These are phyloP conservation scores for Pleurotus giganteus DNA, from an alignment of 768 basidiomycete genomes.

Conservation along the genomic window DNA sequence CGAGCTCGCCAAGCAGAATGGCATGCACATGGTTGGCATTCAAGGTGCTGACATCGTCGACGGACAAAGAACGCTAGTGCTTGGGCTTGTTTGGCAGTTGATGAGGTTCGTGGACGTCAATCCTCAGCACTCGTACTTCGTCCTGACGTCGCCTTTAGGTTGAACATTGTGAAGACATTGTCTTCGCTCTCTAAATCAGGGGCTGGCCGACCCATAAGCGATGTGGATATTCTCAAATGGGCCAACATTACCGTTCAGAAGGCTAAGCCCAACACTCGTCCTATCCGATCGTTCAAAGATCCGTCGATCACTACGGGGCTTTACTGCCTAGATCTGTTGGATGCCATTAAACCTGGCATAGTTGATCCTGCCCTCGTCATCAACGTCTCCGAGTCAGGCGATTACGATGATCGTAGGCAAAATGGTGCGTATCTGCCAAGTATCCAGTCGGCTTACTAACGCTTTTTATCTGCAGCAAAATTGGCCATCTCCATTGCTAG, in stretches of 20 bases:
- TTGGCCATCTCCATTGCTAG: slow-evolving; percentile 97
- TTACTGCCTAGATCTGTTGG: slow-evolving; percentile 92
- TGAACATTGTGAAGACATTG: slow-evolving; percentile 91
- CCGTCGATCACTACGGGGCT: slow-evolving; percentile 83
- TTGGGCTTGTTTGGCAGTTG: slow-evolving; percentile 97
- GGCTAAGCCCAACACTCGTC: slow-evolving; percentile 51
- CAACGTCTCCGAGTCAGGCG: slow-evolving; percentile 54
- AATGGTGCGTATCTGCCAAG: slow-evolving; percentile 62
- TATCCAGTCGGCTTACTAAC: slow-evolving; percentile 6
- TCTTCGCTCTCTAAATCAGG: slow-evolving; percentile 64
- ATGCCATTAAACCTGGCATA: slow-evolving; percentile 89
- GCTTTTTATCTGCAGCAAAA: slow-evolving; percentile 60
- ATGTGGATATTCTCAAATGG: slow-evolving; percentile 95
- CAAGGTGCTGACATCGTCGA: slow-evolving; percentile 98
- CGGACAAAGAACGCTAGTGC: slow-evolving; percentile 85
- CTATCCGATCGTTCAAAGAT: slow-evolving; percentile 94
- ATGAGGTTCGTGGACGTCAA: slow-evolving; percentile 63
- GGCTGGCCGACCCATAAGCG: slow-evolving; percentile 81
- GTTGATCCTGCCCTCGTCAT: slow-evolving; percentile 86
- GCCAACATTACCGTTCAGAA: slow-evolving; percentile 87
- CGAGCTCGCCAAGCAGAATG: slow-evolving; percentile 88
- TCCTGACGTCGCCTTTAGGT: slow-evolving; percentile 31
- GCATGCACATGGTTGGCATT: slow-evolving; percentile 95
- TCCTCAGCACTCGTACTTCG: background rate
- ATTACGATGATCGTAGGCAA: slow-evolving; percentile 86